These are phyloP conservation scores for Ceratobasidium sp. DNA, from an alignment of 1,284 basidiomycete species.

Conservation along the genomic window DNA sequence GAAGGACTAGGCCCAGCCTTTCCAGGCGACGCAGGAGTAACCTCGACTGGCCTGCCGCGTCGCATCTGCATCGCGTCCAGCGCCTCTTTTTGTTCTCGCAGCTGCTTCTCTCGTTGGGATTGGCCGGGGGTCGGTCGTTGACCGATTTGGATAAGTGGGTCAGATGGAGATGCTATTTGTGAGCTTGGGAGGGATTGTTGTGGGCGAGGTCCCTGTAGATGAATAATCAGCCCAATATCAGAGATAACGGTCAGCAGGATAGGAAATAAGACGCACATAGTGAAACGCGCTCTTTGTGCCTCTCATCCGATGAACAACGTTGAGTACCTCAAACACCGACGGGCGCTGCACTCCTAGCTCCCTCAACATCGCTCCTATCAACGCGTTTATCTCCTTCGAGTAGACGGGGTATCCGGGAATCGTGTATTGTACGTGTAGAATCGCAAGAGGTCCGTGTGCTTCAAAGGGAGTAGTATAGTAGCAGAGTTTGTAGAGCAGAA, in stretches of 20 bases:
- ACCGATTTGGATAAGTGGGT: slow-evolving; percentile 34
- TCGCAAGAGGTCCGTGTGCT: slow-evolving; percentile 95
- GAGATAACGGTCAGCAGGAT: background rate
- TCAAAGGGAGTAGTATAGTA: slow-evolving; percentile 99
- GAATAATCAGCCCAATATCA: background rate
- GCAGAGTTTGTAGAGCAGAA: slow-evolving; percentile 85
- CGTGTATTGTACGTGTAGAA: slow-evolving; percentile 95
- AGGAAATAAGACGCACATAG: slow-evolving; percentile 63
- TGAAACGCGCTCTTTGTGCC: slow-evolving; percentile 83
- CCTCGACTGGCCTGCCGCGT: slow-evolving; percentile 23
- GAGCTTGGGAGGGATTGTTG: slow-evolving; percentile 33
- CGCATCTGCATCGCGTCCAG: slow-evolving; percentile 40
- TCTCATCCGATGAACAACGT: slow-evolving; percentile 80
- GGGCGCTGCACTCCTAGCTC: slow-evolving; percentile 87
- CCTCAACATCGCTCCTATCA: slow-evolving; percentile 92
- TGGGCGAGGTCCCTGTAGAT: slow-evolving; percentile 1
- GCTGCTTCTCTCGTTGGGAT: slow-evolving; percentile 19
- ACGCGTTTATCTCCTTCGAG: slow-evolving; percentile 82
- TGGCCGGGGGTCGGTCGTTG: slow-evolving; percentile 10
- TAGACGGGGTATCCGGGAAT: slow-evolving; percentile 95
- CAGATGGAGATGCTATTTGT: slow-evolving; percentile 24
- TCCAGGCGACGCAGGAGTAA: background rate
- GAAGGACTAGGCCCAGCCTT: background rate
- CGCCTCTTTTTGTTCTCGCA: slow-evolving; percentile 40
- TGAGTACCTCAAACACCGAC: slow-evolving; percentile 81